phyloP scores from a whole-genome alignment of 2,329 filamentous ascomycete genomes.

The Cylindrodendrum hubeiense region DNA sequence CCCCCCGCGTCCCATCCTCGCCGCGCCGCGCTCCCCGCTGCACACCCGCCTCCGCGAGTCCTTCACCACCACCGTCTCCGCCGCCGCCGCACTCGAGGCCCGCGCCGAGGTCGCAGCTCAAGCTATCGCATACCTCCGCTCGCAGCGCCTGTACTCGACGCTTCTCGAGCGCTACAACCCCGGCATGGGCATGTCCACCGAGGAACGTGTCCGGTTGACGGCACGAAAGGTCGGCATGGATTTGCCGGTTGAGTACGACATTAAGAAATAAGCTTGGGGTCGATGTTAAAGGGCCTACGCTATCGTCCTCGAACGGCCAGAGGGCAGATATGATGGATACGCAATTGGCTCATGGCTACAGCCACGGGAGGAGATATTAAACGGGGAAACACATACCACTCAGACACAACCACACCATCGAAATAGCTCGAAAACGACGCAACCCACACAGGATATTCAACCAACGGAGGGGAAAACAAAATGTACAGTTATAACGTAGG shows the following conservation, averaged over 20 bases:
- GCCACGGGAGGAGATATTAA: not conserved
- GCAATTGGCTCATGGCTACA: not conserved
- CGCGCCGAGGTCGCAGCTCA: constrained; percentile 71
- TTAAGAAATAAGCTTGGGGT: constrained; percentile 2
- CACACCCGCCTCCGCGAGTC: constrained; percentile 48
- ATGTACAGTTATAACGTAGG: constrained; percentile 19
- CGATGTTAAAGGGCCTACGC: too few relatives aligned
- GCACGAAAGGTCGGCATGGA: constrained; percentile 93
- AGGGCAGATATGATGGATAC: not conserved
- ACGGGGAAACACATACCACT: not conserved
- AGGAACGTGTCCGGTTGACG: constrained; percentile 86
- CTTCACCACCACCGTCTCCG: constrained; percentile 63
- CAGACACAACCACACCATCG: not conserved
- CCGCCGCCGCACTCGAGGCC: constrained; percentile 47
- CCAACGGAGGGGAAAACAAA: constrained; percentile 7
- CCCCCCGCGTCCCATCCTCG: constrained; percentile 74
- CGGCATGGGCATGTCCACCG: constrained; percentile 86
- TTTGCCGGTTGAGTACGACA: constrained; percentile 74
- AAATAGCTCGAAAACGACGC: not conserved
- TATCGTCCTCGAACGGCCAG: not conserved
- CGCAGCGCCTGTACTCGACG: constrained; percentile 86
- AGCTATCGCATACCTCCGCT: constrained; percentile 81
- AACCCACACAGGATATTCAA: not conserved
- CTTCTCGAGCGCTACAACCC: constrained; percentile 94
- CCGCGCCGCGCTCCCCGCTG: constrained; percentile 67